Evolutionary conservation across 2,329 filamentous ascomycete species (phyloP), one percentile per base, ranked within the genome.

Genomic region (Teratosphaeria nubilosa): DNA sequence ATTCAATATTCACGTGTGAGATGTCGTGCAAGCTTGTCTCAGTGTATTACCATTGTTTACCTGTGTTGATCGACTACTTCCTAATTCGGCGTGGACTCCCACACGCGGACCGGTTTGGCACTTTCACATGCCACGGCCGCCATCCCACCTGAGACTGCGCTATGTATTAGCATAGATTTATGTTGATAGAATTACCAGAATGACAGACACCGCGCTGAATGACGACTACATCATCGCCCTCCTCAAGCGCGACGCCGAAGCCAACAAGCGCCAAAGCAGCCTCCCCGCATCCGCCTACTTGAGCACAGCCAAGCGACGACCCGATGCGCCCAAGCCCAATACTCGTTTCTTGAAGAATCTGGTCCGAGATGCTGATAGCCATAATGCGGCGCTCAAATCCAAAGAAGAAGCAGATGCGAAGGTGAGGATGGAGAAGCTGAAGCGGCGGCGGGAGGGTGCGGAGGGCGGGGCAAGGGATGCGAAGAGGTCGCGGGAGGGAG

Each of bases 261-360:
- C 87, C 59, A 86, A 63, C 20, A 27, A 55, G 50, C 41, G 41
- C 22, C 41, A 48, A 10, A 27, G 6, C 31, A 5, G 5, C 13
- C 51, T 34, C 31, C 20, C 20, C 14, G 5, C 51, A 30, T 30
- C 51, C 6, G 5, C 25, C 30, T 53, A 30, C 20, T 13, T 34
- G 25, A 34, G 51, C 25, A 53, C 25, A 14, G 51, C 25, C 25
- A 53, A 31, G 51, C 5, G 51, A 53, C 25, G 51, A 25, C 25
- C 51, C n/a, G 64, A 69, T 63, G 82, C 81, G 62, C 90, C 89
- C 0, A 96, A 92, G 70, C 91, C 92, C 2, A 97, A 99, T 68
- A 96, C 89, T 0, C 83, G 88, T 34, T 97, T 97, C 70, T 76
- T 99, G 50, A 86, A 86, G 59, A 87, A 94, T 67, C 88, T 97